phyloP scores from a whole-genome alignment of 2,329 filamentous ascomycete species.

The Acephala macrosclerotiorum region DNA sequence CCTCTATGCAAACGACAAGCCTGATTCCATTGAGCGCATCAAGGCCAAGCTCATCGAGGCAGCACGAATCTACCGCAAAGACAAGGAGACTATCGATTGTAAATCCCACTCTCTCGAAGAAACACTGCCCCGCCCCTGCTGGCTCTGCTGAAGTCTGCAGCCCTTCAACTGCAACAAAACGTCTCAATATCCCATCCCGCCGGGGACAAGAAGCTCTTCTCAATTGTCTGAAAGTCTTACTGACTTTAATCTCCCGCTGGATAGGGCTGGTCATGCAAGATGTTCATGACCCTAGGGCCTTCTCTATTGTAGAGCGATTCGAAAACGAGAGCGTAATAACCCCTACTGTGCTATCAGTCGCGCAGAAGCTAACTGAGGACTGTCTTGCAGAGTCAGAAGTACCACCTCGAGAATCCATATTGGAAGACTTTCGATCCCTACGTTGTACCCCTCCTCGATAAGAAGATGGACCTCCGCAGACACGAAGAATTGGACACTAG shows the following conservation, averaged over 20 bases:
- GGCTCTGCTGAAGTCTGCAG: too few relatives aligned
- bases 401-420: slow-evolving; percentile 60
- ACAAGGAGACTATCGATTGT: slow-evolving; percentile 68
- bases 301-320: slow-evolving; percentile 80
- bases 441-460: slow-evolving; percentile 71
- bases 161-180: too few relatives aligned
- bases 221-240: background rate
- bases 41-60: slow-evolving; percentile 78
- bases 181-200: slow-evolving; percentile 47
- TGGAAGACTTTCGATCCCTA: slow-evolving; percentile 76
- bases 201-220: background rate
- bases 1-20: slow-evolving; percentile 72
- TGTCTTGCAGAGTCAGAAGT: slow-evolving; percentile 59
- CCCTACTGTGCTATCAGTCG: background rate
- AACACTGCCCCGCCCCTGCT: background rate
- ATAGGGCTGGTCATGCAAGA: slow-evolving; percentile 83
- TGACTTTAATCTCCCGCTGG: too few relatives aligned
- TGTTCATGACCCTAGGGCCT: slow-evolving; percentile 70
- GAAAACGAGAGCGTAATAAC: slow-evolving; percentile 65
- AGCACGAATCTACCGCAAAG: slow-evolving; percentile 74
- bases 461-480: slow-evolving; percentile 72
- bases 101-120: background rate
- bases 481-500: slow-evolving; percentile 71
- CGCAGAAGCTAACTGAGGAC: slow-evolving; percentile 30
- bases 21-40: slow-evolving; percentile 69